These are phyloP conservation scores for Myxozyma geophila DNA, from an alignment of 805 yeast species.

Conservation along the genomic window DNA sequence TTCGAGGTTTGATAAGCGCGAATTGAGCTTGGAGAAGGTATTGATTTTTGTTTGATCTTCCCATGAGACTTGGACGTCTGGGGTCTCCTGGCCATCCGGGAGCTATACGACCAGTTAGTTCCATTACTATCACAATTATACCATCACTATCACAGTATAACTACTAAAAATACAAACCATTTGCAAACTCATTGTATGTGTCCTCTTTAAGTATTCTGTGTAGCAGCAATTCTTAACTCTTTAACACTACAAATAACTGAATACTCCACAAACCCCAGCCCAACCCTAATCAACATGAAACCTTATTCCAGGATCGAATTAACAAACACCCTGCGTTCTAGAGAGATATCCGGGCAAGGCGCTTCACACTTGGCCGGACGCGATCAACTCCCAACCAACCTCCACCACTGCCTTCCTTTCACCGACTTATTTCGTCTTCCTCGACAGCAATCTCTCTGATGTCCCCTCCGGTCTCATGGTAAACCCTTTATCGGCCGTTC, in stretches of 20 bases:
- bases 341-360: not conserved
- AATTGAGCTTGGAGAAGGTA: conserved; percentile 80
- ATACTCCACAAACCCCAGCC: not conserved
- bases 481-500: conserved; percentile 19
- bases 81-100: conserved; percentile 33
- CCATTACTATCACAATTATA: not conserved
- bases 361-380: not conserved
- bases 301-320: not conserved
- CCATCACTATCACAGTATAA: not conserved
- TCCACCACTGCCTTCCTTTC: not conserved
- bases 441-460: not conserved
- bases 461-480: conserved; percentile 38
- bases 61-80: conserved; percentile 63
- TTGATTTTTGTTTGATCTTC: conserved; percentile 90
- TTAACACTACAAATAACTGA: not conserved
- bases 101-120: conserved; percentile 11
- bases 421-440: not conserved
- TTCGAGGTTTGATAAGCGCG: conserved; percentile 64
- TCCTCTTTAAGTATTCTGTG: not conserved
- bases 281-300: not conserved
- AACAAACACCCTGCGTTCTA: not conserved
- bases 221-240: not conserved
- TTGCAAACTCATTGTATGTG: conserved; percentile 24
- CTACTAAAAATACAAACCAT: conserved; percentile 14
- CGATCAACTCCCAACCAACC: not conserved